Percentiles rank a stretch among this genome's conserved stretches.
Evolutionary conservation across 768 basidiomycete genomes (phyloP).

Genomic region (Panaeolus papilionaceus): DNA sequence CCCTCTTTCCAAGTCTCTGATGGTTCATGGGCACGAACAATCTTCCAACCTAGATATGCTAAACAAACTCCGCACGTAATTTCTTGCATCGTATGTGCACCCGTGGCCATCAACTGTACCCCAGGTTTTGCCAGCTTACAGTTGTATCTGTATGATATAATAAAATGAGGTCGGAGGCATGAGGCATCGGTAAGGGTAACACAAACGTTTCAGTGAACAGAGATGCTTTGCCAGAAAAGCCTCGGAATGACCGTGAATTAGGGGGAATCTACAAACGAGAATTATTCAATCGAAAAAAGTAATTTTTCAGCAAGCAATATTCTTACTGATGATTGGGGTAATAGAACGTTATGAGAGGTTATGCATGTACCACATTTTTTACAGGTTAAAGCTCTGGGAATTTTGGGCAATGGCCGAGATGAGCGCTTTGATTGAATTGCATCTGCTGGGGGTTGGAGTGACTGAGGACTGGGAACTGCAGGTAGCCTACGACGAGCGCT

Average conservation of each 20-base stretch:
- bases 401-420: slow-evolving; percentile 55
- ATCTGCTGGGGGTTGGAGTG: slow-evolving; percentile 24
- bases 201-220: slow-evolving; percentile 63
- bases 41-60: slow-evolving; percentile 67
- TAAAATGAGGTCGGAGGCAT: not conserved
- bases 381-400: slow-evolving; percentile 52
- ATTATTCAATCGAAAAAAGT: not conserved
- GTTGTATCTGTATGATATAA: slow-evolving; percentile 48
- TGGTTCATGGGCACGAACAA: slow-evolving; percentile 59
- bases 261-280: slow-evolving; percentile 44
- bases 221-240: slow-evolving; percentile 63
- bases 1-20: slow-evolving; percentile 72
- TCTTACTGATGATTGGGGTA: slow-evolving; percentile 48
- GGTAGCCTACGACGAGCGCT: slow-evolving; percentile 28
- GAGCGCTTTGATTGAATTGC: slow-evolving; percentile 30
- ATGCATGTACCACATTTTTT: slow-evolving; percentile 52
- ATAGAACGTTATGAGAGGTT: slow-evolving; percentile 48
- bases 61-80: slow-evolving; percentile 56
- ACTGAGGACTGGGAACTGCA: slow-evolving; percentile 16
- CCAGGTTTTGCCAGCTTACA: slow-evolving; percentile 49
- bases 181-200: slow-evolving; percentile 9
- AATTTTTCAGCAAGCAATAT: slow-evolving; percentile 6
- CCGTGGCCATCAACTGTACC: slow-evolving; percentile 66
- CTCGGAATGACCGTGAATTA: slow-evolving; percentile 55
- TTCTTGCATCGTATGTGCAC: slow-evolving; percentile 68